Evolutionary conservation across 2,329 filamentous ascomycete genomes (phyloP).

Genomic region (Penicillium hordei): DNA sequence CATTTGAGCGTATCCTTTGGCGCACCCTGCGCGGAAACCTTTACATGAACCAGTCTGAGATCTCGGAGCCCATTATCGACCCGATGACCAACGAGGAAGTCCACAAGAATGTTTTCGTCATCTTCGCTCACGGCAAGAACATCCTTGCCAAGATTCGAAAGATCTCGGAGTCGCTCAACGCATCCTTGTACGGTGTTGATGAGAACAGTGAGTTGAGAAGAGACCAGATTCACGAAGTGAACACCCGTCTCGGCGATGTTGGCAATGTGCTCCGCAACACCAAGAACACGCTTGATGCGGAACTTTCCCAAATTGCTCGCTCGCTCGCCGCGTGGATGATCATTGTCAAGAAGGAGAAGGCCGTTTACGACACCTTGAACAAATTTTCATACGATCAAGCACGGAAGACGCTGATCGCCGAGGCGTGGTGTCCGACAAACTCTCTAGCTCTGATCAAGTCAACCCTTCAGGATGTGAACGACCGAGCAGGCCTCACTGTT

Average conservation of each 20-base stretch:
- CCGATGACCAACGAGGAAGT: conserved; percentile 88
- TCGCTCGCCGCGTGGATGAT: conserved; percentile 97
- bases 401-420: conserved; percentile 92
- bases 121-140: conserved; percentile 97
- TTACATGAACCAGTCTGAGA: conserved; percentile 99
- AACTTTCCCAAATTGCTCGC: conserved; percentile 89
- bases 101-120: conserved; percentile 98
- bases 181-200: conserved; percentile 93
- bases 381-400: conserved; percentile 95
- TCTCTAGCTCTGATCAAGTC: conserved; percentile 85
- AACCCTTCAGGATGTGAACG: conserved; percentile 94
- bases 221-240: conserved; percentile 97
- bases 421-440: conserved; percentile 95
- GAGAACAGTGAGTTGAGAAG: conserved; percentile 94
- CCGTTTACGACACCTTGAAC: conserved; percentile 92
- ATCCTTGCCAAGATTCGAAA: conserved; percentile 98
- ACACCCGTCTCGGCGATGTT: conserved; percentile 85
- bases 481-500: conserved; percentile 91
- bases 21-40: conserved; percentile 93
- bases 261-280: conserved; percentile 93
- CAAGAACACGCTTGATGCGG: conserved; percentile 87
- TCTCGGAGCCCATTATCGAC: conserved; percentile 87
- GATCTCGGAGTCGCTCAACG: conserved; percentile 95
- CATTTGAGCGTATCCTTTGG: conserved; percentile 97
- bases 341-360: conserved; percentile 96